These are phyloP conservation scores for Oenanthe sinensis DNA, from an alignment of 129 eudicot species.

Conservation along the genomic window DNA sequence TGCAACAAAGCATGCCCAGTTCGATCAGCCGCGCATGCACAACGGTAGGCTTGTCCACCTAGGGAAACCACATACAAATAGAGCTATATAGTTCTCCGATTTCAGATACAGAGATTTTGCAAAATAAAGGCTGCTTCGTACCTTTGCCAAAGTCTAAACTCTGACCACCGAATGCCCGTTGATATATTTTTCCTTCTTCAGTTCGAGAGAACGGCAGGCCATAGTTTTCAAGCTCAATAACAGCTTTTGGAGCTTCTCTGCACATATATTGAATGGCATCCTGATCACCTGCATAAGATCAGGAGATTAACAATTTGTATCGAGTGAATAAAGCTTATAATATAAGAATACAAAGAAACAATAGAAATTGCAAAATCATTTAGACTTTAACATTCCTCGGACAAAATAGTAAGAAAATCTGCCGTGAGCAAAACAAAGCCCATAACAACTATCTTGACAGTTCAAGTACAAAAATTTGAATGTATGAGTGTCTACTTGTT, in stretches of 20 bases:
- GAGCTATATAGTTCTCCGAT: slow-evolving; percentile 11
- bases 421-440: neutral
- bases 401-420: neutral
- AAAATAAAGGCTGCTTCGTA: slow-evolving; percentile 14
- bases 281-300: slow-evolving; percentile 69
- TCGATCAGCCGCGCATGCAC: slow-evolving; percentile 99
- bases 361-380: neutral
- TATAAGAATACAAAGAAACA: neutral
- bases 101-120: neutral
- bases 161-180: slow-evolving; percentile 99
- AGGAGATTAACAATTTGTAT: neutral
- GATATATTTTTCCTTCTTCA: slow-evolving; percentile 97
- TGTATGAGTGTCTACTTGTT: neutral
- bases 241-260: slow-evolving; percentile 99
- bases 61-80: slow-evolving; percentile 17
- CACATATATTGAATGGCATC: slow-evolving; percentile 99
- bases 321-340: neutral
- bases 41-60: slow-evolving; percentile 99
- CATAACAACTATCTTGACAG: neutral
- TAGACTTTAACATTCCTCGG: neutral
- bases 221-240: slow-evolving; percentile 94
- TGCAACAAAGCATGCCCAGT: slow-evolving; percentile 99
- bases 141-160: slow-evolving; percentile 98
- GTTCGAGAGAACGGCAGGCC: slow-evolving; percentile 99
- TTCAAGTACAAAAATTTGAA: neutral